Conservation (phyloP, 2,329 filamentous ascomycete genomes). For the Fusarium robinianum region DNA sequence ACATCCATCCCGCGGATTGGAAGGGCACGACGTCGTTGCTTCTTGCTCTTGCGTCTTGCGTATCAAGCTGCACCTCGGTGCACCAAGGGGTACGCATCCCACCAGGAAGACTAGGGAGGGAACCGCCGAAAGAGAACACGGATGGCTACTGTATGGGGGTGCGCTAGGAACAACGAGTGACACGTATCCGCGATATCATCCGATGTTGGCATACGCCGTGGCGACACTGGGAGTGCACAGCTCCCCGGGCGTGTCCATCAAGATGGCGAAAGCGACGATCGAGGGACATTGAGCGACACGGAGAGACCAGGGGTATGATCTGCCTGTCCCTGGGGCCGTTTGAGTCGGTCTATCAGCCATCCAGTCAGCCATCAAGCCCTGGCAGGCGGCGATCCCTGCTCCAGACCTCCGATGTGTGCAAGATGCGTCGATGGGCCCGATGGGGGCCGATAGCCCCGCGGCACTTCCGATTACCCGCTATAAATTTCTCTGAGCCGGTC, state of each 20-base stretch:
- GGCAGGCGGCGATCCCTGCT: constrained; percentile 12
- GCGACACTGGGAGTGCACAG: constrained; percentile 25
- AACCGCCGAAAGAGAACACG: constrained; percentile 9
- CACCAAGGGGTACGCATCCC: constrained; percentile 5
- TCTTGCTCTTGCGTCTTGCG: constrained; percentile 1
- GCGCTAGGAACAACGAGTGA: constrained; percentile 20
- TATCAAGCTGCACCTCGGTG: too few species aligned
- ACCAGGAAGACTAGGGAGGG: constrained; percentile 11
- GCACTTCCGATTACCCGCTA: constrained; percentile 16
- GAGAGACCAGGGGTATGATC: not conserved
- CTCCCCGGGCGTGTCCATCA: constrained; percentile 18
- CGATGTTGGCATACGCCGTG: constrained; percentile 34
- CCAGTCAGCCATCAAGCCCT: too few species aligned
- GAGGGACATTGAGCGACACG: constrained; percentile 6
- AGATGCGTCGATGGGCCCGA: too few species aligned
- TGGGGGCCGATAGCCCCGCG: constrained; percentile 17
- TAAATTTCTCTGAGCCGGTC: not conserved
- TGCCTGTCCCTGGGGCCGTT: too few species aligned
- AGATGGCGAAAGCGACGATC: constrained; percentile 16
- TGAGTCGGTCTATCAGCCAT: too few species aligned
- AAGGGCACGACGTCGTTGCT: too few species aligned
- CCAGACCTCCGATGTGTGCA: constrained; percentile 8
- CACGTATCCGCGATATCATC: constrained; percentile 37
- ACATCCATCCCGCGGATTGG: constrained; percentile 1
- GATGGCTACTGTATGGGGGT: constrained; percentile 18